Base-by-base conservation (phyloP, 108 stramenopile species). In the Nannochloropsis oceanica region DNA sequence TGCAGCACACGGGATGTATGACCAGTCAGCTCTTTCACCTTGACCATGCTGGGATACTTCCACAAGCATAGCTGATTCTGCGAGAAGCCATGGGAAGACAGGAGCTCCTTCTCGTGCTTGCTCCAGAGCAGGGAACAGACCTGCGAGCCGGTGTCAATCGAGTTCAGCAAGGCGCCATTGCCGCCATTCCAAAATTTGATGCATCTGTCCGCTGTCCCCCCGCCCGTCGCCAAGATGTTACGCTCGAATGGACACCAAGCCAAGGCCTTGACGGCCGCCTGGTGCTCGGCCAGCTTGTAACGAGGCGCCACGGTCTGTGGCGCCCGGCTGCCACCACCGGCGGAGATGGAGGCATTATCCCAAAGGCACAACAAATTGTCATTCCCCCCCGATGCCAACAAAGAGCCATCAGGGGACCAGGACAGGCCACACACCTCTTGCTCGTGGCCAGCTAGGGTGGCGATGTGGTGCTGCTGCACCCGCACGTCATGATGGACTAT, bases 171-270 rank as follows among this genome's bases (percentile, higher is more conserved):
- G 27, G 95, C 91, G n/a, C 98, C 98, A 22, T 93, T 96, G 80
- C 93, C 92, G 24, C 96, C 94, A 90, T 99, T 97, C 98, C 98
- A 99, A 86, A 97, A 96, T 93, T 99, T 99, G 92, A 99, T 99
- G 87, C 94, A 94, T 22, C 97, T 91, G 92, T 99, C 98, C 25
- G 97, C 96, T 20, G 98, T 97, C 26, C 98, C 98, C 11, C 97
- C 98, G 25, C 98, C 98, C 11, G 95, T 93, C 5, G 98, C 98
- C 73, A 99, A 93, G 14, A 96, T 83, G 84, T 95, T 94, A 20
- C 97, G 95, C 88, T 99, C 95, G 87, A 95, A 94, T 14, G 98
- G 98, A 87, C 95, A 98, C 98, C 98, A 99, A 3, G 98, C 97
- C 82, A 99, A 90, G 13, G 98, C 97, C 91, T 98, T 98, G 84